Evolutionary conservation across 148 eudicot species (phyloP), one percentile per base, ranked within the genome.

Genomic region (Arbutus unedo): DNA sequence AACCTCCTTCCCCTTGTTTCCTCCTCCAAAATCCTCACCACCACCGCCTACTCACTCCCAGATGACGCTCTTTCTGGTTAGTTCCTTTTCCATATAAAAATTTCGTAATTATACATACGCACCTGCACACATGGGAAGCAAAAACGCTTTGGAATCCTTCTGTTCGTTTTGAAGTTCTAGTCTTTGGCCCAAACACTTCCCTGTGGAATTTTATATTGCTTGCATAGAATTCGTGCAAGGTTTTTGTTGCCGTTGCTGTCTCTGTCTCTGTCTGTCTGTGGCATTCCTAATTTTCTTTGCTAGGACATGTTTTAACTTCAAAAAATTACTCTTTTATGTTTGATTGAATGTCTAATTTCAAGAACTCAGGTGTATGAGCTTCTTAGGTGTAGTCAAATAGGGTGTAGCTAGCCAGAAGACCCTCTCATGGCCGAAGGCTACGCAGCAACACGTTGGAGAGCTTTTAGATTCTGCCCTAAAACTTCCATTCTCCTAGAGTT

Each of bases 41-140:
- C 59, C 64, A 53, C 77, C 56, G 25, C 85, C 76, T 67, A 47
- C 62, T 86, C 92, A 10, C 81, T 90, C 56, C 55, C 86, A 19
- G 86, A 88, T 51, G 85, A 88, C 3, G 48, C 70, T 50, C 18
- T 79, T 49, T 45, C 89, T 16, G 86, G 91, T 90, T 43, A 48
- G 83, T 81, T 23, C 51, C 44, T 79, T 6, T 23, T 10, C 31
- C 5, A 45, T 48, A 25, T 47, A 47, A 23, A 66, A n/a, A 45
- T 16, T 45, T 11, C 49, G 19, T 78, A 3, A 1, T 8, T 75
- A 18, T 14, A 57, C 80, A 57, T 57, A 18, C 10, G 41, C 21
- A 43, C 49, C 38, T 14, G 41, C 5, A 9, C 23, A 14, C 56
- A 48, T 8, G n/a, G 53, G 53, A 51, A 18, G 38, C 23, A 0